Conservation (phyloP, 2,329 filamentous ascomycete genomes). For the Scedosporium apiospermum region DNA sequence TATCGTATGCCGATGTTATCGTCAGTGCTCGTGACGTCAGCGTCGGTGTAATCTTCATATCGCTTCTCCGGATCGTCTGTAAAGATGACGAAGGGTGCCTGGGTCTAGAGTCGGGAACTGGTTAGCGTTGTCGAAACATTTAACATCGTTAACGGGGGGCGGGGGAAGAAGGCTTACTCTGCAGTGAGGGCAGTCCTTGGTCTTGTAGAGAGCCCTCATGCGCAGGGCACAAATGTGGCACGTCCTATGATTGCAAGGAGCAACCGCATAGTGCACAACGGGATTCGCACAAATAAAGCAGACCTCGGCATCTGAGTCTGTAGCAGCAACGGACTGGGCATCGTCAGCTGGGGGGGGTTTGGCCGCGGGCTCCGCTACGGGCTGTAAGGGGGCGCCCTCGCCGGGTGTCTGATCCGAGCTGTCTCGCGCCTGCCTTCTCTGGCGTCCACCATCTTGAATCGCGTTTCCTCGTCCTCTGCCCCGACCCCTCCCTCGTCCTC, state of each 20-base stretch:
- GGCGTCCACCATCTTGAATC: slow-evolving; percentile 22
- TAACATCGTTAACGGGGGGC: slow-evolving; percentile 8
- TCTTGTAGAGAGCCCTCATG: slow-evolving; percentile 90
- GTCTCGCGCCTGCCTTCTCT: slow-evolving; percentile 13
- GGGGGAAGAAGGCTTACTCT: slow-evolving; percentile 45
- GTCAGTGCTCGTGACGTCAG: slow-evolving; percentile 70
- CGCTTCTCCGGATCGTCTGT: slow-evolving; percentile 75
- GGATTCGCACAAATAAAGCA: slow-evolving; percentile 97
- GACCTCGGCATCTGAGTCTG: slow-evolving; percentile 63
- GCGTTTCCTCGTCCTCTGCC: slow-evolving; percentile 23
- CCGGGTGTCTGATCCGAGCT: neutral
- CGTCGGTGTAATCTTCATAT: slow-evolving; percentile 70
- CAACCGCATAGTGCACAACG: slow-evolving; percentile 77
- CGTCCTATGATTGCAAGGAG: slow-evolving; percentile 91
- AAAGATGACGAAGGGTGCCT: slow-evolving; percentile 79
- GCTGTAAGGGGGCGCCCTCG: neutral
- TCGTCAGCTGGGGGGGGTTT: slow-evolving; percentile 8
- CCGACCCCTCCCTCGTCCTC: slow-evolving; percentile 30
- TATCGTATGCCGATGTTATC: slow-evolving; percentile 87
- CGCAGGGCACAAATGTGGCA: slow-evolving; percentile 93
- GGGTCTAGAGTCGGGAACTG: slow-evolving; percentile 32
- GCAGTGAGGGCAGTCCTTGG: slow-evolving; percentile 93
- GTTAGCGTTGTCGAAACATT: slow-evolving; percentile 7
- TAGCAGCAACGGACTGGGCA: slow-evolving; percentile 3
- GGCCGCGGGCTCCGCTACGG: neutral